Conservation (phyloP, 352 stramenopile genomes). For the Plasmopara viticola region DNA sequence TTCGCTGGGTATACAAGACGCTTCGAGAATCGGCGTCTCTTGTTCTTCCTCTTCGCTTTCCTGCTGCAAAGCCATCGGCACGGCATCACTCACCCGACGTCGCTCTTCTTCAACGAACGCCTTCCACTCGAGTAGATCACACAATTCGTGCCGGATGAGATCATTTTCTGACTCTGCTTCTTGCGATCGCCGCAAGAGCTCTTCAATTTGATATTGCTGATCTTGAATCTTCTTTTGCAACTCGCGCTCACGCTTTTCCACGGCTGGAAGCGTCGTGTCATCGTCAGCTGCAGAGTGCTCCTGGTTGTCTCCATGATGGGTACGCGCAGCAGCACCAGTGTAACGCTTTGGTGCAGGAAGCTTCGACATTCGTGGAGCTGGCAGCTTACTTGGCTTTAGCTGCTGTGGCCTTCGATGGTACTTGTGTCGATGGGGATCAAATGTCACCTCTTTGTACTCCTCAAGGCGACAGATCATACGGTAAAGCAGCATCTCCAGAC, state of each 20-base stretch:
- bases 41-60: conserved; percentile 19
- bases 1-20: conserved; percentile 24
- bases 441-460: conserved; percentile 71
- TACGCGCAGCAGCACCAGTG: conserved; percentile 18
- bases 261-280: conserved; percentile 13
- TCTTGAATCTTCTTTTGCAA: conserved; percentile 48
- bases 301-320: conserved; percentile 38
- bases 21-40: conserved; percentile 15
- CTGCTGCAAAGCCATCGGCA: conserved; percentile 14
- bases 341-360: conserved; percentile 42
- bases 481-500: conserved; percentile 79
- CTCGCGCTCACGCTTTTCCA: conserved; percentile 29
- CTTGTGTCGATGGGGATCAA: conserved; percentile 35
- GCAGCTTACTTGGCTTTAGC: conserved; percentile 28
- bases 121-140: conserved; percentile 71
- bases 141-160: conserved; percentile 62
- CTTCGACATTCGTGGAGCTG: conserved; percentile 38
- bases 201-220: conserved; percentile 21
- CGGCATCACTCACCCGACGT: conserved; percentile 27
- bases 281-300: conserved; percentile 29
- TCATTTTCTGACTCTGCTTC: conserved; percentile 66
- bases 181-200: conserved; percentile 22
- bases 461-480: conserved; percentile 83
- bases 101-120: conserved; percentile 47
- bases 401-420: conserved; percentile 14